Percentiles rank a stretch among this genome's conserved stretches.
Conservation (phyloP, 2,329 filamentous ascomycete genomes). For the Tolypocladium amazonense region DNA sequence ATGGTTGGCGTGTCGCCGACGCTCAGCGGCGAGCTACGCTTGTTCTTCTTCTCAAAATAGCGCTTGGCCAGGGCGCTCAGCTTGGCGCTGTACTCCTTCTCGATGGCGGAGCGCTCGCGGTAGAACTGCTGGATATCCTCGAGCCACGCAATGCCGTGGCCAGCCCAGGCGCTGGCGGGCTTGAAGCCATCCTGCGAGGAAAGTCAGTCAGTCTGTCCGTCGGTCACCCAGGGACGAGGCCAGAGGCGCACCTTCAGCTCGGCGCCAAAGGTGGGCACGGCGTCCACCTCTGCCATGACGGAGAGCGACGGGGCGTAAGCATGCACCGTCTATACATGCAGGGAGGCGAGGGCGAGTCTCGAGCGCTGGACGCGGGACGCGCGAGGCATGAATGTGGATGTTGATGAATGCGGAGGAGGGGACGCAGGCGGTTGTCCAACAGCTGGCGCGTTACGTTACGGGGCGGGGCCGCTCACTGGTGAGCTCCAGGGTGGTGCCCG, state of each 20-base stretch:
- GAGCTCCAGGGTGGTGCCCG: background rate
- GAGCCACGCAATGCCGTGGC: constrained; percentile 83
- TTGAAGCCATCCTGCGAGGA: constrained; percentile 83
- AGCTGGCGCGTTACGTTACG: background rate
- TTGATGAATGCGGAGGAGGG: background rate
- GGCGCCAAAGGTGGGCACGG: constrained; percentile 76
- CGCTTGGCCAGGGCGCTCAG: constrained; percentile 83
- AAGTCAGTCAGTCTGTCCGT: background rate
- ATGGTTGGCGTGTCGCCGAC: constrained; percentile 88
- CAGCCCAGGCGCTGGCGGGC: constrained; percentile 84
- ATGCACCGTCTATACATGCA: constrained; percentile 5
- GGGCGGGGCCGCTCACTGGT: background rate
- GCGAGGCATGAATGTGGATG: background rate
- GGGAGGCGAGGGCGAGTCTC: background rate
- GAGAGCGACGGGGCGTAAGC: constrained; percentile 5
- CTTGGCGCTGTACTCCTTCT: constrained; percentile 93
- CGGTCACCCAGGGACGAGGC: background rate
- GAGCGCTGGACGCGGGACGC: background rate
- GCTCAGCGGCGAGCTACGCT: constrained; percentile 76
- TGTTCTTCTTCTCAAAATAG: constrained; percentile 94
- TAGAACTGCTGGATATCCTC: constrained; percentile 97
- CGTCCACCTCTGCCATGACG: constrained; percentile 72
- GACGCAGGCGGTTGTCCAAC: background rate
- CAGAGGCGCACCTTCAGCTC: constrained; percentile 69
- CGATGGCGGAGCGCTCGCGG: constrained; percentile 83